Percentiles rank a stretch among this genome's conserved stretches.
Evolutionary conservation across 306 rosid genomes (phyloP).

Genomic region (Vicia sativa): DNA sequence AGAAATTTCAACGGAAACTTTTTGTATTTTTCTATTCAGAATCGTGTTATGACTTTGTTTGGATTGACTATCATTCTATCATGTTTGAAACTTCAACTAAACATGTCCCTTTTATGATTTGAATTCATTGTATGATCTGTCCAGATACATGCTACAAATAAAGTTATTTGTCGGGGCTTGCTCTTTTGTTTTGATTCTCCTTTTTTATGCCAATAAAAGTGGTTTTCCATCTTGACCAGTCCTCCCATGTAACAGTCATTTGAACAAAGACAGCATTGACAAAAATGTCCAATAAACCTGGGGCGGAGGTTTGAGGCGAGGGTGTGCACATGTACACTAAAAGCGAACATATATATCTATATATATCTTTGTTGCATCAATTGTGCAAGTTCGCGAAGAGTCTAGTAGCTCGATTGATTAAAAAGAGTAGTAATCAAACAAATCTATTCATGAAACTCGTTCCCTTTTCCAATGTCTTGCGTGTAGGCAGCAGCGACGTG

Average conservation of each 20-base stretch:
- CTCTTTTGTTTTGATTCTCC: background rate
- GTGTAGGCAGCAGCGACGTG: too few species aligned
- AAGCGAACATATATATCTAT: too few species aligned
- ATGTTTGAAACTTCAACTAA: slow-evolving; percentile 30
- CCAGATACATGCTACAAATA: slow-evolving; percentile 31
- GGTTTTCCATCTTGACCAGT: slow-evolving; percentile 20
- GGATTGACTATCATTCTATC: background rate
- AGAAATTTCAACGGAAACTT: slow-evolving; percentile 4
- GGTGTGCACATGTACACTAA: too few species aligned
- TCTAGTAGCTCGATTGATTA: too few species aligned
- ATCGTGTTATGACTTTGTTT: background rate
- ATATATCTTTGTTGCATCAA: too few species aligned
- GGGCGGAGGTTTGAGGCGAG: too few species aligned
- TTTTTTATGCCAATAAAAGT: slow-evolving; percentile 4
- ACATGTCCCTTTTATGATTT: background rate
- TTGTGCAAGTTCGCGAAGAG: too few species aligned
- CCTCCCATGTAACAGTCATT: slow-evolving; percentile 10
- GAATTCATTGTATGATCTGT: background rate
- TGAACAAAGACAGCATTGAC: background rate
- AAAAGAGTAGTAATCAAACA: too few species aligned
- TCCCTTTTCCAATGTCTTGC: too few species aligned
- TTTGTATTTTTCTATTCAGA: background rate
- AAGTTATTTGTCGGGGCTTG: background rate
- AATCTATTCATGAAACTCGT: too few species aligned
- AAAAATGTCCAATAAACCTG: too few species aligned